A percentile compares a stretch with the other conserved stretches of the same genome.
Evolutionary conservation across 2,329 filamentous ascomycete species (phyloP).

Genomic region (Cladosporium sp.): DNA sequence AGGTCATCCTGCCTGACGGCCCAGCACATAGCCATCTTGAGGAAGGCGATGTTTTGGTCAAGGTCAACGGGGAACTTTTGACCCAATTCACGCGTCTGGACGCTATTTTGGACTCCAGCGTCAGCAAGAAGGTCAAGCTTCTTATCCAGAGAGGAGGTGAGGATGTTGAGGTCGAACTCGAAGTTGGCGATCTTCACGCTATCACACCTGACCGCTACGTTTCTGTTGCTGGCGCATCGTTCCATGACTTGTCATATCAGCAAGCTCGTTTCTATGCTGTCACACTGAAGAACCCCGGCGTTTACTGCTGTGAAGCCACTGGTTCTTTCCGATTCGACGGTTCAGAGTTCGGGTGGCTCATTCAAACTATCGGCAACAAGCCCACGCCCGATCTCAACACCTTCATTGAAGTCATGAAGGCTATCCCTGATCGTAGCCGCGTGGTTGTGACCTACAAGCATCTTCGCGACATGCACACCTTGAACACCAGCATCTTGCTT

Average conservation of each 20-base stretch:
- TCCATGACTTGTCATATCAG: conserved; percentile 96
- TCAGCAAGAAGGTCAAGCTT: conserved; percentile 72
- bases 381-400: conserved; percentile 81
- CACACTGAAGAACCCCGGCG: conserved; percentile 68
- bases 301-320: conserved; percentile 90
- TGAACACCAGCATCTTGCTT: conserved; percentile 87
- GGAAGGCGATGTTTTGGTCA: conserved; percentile 89
- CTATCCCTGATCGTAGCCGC: conserved; percentile 73
- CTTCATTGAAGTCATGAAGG: conserved; percentile 87
- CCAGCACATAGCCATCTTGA: conserved; percentile 83
- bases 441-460: conserved; percentile 96
- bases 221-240: conserved; percentile 86
- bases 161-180: conserved; percentile 77
- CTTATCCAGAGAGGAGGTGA: conserved; percentile 84
- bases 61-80: conserved; percentile 88
- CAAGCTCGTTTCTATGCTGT: conserved; percentile 95
- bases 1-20: conserved; percentile 87
- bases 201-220: conserved; percentile 97
- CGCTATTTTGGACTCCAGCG: conserved; percentile 83
- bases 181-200: conserved; percentile 82
- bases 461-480: conserved; percentile 86
- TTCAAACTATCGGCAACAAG: conserved; percentile 88
- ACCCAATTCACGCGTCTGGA: conserved; percentile 91
- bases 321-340: conserved; percentile 94
- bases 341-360: conserved; percentile 85